phyloP scores from a whole-genome alignment of 116 monocot genomes.

The Trichopus zeylanicus region DNA sequence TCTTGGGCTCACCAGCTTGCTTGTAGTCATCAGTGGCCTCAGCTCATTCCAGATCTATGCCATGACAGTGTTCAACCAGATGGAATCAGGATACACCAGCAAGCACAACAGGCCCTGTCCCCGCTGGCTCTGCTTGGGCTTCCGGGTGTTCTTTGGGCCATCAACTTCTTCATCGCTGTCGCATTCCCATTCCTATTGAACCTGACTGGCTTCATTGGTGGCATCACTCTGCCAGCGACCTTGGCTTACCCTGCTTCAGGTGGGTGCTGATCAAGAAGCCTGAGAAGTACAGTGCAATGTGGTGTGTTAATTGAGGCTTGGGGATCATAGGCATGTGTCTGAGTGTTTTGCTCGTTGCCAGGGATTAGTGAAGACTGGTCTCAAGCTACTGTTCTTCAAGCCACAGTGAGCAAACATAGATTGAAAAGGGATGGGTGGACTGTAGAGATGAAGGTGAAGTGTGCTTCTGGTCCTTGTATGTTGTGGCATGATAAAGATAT shows the following conservation, averaged over 20 bases:
- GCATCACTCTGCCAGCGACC: slow-evolving; percentile 66
- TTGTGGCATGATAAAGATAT: too few species aligned
- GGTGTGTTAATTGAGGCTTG: slow-evolving; percentile 61
- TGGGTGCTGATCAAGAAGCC: slow-evolving; percentile 81
- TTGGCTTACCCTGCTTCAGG: slow-evolving; percentile 87
- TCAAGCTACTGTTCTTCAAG: slow-evolving; percentile 72
- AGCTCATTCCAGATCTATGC: slow-evolving; percentile 81
- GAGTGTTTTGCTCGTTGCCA: slow-evolving; percentile 52
- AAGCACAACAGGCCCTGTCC: slow-evolving; percentile 76
- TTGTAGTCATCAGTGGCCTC: slow-evolving; percentile 74
- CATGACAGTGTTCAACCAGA: slow-evolving; percentile 69
- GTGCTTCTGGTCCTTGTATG: too few species aligned
- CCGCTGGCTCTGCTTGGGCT: slow-evolving; percentile 43
- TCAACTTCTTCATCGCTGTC: slow-evolving; percentile 45
- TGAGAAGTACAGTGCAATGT: slow-evolving; percentile 33
- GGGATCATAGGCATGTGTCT: slow-evolving; percentile 60
- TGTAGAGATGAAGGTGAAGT: too few species aligned
- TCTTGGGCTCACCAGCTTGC: slow-evolving; percentile 43
- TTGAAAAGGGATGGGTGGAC: too few species aligned
- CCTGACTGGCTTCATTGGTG: slow-evolving; percentile 61
- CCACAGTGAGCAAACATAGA: slow-evolving; percentile 27
- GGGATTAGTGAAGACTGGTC: slow-evolving; percentile 46
- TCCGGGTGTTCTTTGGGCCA: slow-evolving; percentile 45
- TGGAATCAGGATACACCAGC: slow-evolving; percentile 62
- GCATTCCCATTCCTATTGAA: slow-evolving; percentile 78